A percentile compares a stretch with the other conserved stretches of the same genome.
phyloP scores from a whole-genome alignment of 1,284 basidiomycete genomes.

The Microbotryum scabiosae region DNA sequence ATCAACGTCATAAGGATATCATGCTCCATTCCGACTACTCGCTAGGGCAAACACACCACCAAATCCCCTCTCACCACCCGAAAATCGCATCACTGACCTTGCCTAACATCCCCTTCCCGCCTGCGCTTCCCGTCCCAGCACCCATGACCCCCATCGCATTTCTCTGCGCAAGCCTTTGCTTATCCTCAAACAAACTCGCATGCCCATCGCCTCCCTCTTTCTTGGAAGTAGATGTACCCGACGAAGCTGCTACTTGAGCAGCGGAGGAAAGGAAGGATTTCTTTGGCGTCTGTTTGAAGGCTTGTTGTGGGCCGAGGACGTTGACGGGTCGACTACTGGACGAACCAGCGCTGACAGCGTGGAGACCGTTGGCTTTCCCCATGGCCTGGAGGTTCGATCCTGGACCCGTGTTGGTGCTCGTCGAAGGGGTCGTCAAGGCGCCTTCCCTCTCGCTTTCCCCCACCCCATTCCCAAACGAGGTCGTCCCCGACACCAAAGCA shows the following conservation, averaged over 20 bases:
- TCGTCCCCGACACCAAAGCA: neutral
- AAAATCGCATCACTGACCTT: conserved; percentile 31
- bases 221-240: neutral
- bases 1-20: no score
- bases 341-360: conserved; percentile 1
- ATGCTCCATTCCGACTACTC: no score
- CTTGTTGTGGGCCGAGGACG: conserved; percentile 24
- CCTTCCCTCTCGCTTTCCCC: neutral
- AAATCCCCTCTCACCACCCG: conserved; percentile 19
- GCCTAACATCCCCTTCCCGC: conserved; percentile 28
- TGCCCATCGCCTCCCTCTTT: conserved; percentile 15
- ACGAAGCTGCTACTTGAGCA: neutral
- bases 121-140: conserved; percentile 15
- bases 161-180: conserved; percentile 16
- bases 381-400: neutral
- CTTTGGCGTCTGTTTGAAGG: conserved; percentile 26
- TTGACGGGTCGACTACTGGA: conserved; percentile 23
- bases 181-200: conserved; percentile 31
- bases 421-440: neutral
- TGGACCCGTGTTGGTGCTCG: neutral
- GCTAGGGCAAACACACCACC: no score
- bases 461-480: neutral
- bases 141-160: neutral
- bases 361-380: neutral
- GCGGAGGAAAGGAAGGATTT: conserved; percentile 17